phyloP scores from a whole-genome alignment of 768 basidiomycete species.

The Sporobolomyces roseus region DNA sequence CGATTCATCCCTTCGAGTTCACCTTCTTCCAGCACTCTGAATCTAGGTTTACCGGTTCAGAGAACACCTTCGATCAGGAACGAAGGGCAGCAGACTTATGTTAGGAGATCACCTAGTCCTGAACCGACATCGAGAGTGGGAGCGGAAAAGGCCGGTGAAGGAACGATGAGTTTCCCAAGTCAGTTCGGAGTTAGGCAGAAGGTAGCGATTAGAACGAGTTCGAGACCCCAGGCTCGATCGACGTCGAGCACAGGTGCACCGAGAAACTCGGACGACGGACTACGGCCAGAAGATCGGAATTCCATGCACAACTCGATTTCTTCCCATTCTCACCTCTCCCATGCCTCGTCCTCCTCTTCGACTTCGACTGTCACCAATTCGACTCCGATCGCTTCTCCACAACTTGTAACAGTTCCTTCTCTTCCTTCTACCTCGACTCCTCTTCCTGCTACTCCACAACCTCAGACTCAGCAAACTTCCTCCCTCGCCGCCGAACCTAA shows the following conservation, averaged over 20 bases:
- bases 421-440: neutral
- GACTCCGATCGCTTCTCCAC: neutral
- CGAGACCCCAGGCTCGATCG: slow-evolving; percentile 5
- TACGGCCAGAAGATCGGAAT: neutral
- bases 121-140: neutral
- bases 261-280: neutral
- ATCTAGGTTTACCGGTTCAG: neutral
- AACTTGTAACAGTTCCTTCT: neutral
- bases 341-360: neutral
- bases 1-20: slow-evolving; percentile 18
- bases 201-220: slow-evolving; percentile 22
- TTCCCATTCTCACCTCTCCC: neutral
- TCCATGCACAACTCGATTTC: slow-evolving; percentile 1
- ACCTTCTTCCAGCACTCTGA: neutral
- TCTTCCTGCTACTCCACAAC: neutral
- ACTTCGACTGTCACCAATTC: neutral
- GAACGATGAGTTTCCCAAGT: slow-evolving; percentile 21
- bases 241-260: neutral
- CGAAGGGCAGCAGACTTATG: slow-evolving; percentile 22
- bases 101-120: slow-evolving; percentile 6
- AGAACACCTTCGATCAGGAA: neutral
- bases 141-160: neutral
- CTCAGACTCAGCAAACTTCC: too few species aligned
- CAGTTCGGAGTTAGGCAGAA: slow-evolving; percentile 29
- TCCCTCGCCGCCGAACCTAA: neutral